A percentile compares a stretch with the other conserved stretches of the same genome.
Conservation (phyloP, 257 asterid species). For the Nicotiana attenuata region DNA sequence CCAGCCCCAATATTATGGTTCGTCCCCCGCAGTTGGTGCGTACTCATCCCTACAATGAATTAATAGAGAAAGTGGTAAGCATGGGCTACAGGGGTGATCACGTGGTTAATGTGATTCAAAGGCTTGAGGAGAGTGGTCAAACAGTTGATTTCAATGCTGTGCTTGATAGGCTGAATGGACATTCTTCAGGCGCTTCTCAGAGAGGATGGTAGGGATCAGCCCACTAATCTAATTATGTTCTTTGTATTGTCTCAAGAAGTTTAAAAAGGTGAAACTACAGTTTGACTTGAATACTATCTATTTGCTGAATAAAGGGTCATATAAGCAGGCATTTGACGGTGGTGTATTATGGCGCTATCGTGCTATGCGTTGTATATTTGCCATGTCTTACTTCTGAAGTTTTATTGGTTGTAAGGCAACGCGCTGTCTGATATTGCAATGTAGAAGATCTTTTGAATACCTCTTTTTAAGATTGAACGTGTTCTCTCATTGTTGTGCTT, state of each 20-base stretch:
- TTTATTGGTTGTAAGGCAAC: constrained; percentile 7
- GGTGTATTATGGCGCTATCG: background rate
- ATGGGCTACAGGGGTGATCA: constrained; percentile 90
- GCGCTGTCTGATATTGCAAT: background rate
- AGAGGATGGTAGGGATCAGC: constrained; percentile 61
- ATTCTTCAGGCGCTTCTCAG: constrained; percentile 71
- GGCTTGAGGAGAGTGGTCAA: constrained; percentile 89
- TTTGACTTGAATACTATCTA: background rate
- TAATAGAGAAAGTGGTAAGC: constrained; percentile 74
- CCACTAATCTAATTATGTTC: background rate
- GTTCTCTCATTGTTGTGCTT: background rate
- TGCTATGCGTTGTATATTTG: constrained; percentile 2
- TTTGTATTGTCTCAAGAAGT: background rate
- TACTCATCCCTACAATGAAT: constrained; percentile 62
- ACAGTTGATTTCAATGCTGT: constrained; percentile 76
- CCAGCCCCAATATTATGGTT: constrained; percentile 35
- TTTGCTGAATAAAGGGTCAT: constrained; percentile 9
- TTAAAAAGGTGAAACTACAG: background rate
- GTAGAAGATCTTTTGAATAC: background rate
- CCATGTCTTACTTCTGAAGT: background rate
- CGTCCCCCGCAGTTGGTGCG: constrained; percentile 49
- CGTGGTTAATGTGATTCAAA: constrained; percentile 56
- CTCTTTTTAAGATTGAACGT: background rate
- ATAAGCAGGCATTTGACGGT: background rate
- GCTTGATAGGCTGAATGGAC: constrained; percentile 79